Evolutionary conservation across 305 asterid species (phyloP), one percentile per base, ranked within the genome.

Genomic region (Andrographis paniculata): DNA sequence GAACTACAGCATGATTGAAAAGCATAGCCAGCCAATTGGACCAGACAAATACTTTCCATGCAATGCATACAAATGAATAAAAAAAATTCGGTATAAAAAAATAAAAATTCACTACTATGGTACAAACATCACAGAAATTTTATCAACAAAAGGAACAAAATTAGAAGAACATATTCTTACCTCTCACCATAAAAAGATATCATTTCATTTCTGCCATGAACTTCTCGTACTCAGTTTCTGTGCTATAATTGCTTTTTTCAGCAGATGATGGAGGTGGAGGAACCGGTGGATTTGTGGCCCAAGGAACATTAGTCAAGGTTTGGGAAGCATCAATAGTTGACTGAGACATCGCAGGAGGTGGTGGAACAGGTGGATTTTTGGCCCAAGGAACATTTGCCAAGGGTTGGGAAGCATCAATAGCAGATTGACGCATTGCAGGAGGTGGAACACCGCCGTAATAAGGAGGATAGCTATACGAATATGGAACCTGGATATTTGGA

Each of bases 171-270:
- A 24, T 24, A 24, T 24, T 24, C 57, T 66, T 75, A 80, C 87
- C 87, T 22, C 56, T 31, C 37, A 31, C 12, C 8, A 31, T 5
- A 37, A 5, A 37, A 51, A 36, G 15, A 62, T 50, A 21, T 73
- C 66, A 80, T 71, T 82, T 78, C 88, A 82, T 78, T 61, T 89
- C 98, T 14, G 92, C 83, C 94, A 89, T 85, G 84, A 89, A 89
- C 72, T 78, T 89, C 73, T 86, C 98, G 52, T 80, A 89, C 52
- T 89, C 98, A 24, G 94, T 48, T 46, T 85, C 97, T 1, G 70
- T 24, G 37, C 75, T 66, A 50, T 61, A 50, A 49, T 55, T 64
- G 46, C 72, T 74, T 48, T 78, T 84, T 67, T 82, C 95, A 17
- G 74, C 53, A 50, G 96, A 55, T 35, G 87, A 48, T 35, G 71